phyloP scores from a whole-genome alignment of 2,329 filamentous ascomycete genomes.

The Fusarium heterosporum region DNA sequence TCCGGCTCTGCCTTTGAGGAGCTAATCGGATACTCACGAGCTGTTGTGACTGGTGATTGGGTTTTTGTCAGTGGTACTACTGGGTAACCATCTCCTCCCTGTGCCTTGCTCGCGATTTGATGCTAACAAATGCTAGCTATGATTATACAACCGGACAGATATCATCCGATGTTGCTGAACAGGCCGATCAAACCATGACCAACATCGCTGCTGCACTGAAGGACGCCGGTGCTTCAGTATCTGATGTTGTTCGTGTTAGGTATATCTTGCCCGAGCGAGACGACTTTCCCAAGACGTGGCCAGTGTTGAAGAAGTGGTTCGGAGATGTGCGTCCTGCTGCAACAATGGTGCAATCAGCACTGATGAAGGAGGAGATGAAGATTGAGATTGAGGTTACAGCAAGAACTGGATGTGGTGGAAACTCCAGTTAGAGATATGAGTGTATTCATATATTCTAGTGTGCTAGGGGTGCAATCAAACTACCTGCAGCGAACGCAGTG shows the following conservation, averaged over 20 bases:
- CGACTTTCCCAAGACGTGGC: constrained; percentile 63
- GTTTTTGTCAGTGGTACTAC: constrained; percentile 67
- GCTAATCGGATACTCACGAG: constrained; percentile 66
- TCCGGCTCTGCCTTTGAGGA: constrained; percentile 65
- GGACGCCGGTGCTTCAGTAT: constrained; percentile 57
- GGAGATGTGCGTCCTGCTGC: constrained; percentile 63
- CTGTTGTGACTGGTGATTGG: constrained; percentile 63
- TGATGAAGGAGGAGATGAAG: constrained; percentile 64
- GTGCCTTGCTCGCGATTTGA: not conserved
- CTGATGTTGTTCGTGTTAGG: constrained; percentile 63
- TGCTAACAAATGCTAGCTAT: constrained; percentile 54
- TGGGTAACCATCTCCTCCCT: constrained; percentile 52
- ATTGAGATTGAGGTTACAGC: constrained; percentile 60
- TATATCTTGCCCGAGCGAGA: constrained; percentile 63
- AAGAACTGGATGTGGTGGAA: constrained; percentile 45
- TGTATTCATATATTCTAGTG: constrained; percentile 31
- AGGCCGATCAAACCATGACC: constrained; percentile 61
- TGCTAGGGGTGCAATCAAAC: constrained; percentile 46
- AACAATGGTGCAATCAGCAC: constrained; percentile 63
- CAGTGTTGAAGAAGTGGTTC: constrained; percentile 62
- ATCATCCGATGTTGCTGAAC: constrained; percentile 58
- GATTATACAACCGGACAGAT: constrained; percentile 62
- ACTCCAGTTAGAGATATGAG: not conserved
- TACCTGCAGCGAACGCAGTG: constrained; percentile 67
- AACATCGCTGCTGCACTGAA: constrained; percentile 61